Evolutionary conservation across 2,329 filamentous ascomycete genomes (phyloP).

Genomic region (Esteya vermicola): DNA sequence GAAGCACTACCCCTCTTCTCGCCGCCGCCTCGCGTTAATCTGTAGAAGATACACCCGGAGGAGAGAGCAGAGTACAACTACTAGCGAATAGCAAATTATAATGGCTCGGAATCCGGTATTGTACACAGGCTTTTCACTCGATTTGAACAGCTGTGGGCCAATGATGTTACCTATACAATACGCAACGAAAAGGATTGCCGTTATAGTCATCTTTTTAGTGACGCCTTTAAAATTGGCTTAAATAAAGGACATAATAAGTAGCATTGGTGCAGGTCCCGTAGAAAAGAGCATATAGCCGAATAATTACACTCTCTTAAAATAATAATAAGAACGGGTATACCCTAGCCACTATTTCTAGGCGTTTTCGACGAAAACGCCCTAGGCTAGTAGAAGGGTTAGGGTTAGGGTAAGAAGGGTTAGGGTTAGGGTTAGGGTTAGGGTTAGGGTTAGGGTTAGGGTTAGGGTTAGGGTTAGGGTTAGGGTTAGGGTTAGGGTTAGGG

Average conservation of each 20-base stretch:
- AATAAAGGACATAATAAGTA: slow-evolving; percentile 33
- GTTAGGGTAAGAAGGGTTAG: too few relatives aligned
- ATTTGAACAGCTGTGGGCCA: slow-evolving; percentile 39
- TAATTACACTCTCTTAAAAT: slow-evolving; percentile 29
- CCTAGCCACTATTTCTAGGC: too few relatives aligned
- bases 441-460: too few relatives aligned
- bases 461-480: too few relatives aligned
- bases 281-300: slow-evolving; percentile 44
- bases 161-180: slow-evolving; percentile 43
- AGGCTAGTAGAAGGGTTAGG: too few relatives aligned
- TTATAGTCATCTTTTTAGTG: slow-evolving; percentile 47
- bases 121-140: slow-evolving; percentile 34
- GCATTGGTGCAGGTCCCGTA: slow-evolving; percentile 37
- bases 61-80: slow-evolving; percentile 25
- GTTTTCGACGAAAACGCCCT: too few relatives aligned
- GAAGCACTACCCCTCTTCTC: slow-evolving; percentile 30
- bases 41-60: slow-evolving; percentile 33
- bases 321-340: slow-evolving; percentile 3
- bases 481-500: too few relatives aligned
- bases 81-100: slow-evolving; percentile 39
- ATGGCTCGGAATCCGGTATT: slow-evolving; percentile 39
- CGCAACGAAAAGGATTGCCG: slow-evolving; percentile 37
- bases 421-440: too few relatives aligned
- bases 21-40: slow-evolving; percentile 27
- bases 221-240: slow-evolving; percentile 41